phyloP scores from a whole-genome alignment of 2,329 filamentous ascomycete genomes.

The Ophiostoma ulmi region DNA sequence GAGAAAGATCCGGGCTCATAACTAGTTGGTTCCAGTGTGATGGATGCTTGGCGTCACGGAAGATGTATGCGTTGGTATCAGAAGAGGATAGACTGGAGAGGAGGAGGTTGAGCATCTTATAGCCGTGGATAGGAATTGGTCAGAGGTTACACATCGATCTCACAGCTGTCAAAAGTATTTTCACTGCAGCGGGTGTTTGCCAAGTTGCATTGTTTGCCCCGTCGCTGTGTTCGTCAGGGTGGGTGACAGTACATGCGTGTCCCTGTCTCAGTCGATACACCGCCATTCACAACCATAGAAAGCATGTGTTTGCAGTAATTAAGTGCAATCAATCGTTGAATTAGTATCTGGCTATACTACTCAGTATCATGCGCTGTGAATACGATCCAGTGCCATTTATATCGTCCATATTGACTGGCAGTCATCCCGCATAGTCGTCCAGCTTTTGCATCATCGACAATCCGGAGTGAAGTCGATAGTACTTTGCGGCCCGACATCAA shows the following conservation, averaged over 20 bases:
- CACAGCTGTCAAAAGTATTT: neutral
- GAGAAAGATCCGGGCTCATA: constrained; percentile 1
- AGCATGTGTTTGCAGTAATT: too few relatives aligned
- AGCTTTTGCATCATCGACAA: too few relatives aligned
- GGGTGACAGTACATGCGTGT: neutral
- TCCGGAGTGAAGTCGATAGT: too few relatives aligned
- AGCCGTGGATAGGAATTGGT: neutral
- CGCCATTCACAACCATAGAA: neutral
- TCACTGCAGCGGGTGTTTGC: neutral
- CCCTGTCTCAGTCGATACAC: neutral
- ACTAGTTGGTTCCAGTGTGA: neutral
- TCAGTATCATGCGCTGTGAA: neutral
- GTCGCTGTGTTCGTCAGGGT: neutral
- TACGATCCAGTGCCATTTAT: neutral
- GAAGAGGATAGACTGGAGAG: neutral
- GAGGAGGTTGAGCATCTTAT: neutral
- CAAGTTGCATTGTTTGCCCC: neutral
- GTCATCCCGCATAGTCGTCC: neutral
- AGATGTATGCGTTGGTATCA: neutral
- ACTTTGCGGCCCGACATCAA: neutral
- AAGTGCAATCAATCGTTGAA: neutral
- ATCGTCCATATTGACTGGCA: too few relatives aligned
- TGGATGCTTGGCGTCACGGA: neutral
- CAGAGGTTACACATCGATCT: neutral
- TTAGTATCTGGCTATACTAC: neutral